These are phyloP conservation scores for Monilinia vaccinii-corymbosi DNA, from an alignment of 2,329 filamentous ascomycete species.

Conservation along the genomic window DNA sequence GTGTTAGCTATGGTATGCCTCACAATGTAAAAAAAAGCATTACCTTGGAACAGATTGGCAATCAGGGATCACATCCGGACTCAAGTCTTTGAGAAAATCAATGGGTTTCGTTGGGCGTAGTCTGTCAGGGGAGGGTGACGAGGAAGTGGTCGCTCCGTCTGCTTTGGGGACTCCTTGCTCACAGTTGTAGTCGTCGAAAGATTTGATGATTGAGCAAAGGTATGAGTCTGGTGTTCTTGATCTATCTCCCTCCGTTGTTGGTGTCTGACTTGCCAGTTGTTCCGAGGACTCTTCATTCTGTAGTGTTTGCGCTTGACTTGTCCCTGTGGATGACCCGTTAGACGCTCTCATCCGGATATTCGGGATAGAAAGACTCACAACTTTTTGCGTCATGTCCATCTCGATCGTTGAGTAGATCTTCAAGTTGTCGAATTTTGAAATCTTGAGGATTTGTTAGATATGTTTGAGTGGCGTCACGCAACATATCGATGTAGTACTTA, in stretches of 20 bases:
- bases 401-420: background rate
- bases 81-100: slow-evolving; percentile 12
- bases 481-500: background rate
- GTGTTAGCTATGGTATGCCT: background rate
- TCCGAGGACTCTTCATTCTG: background rate
- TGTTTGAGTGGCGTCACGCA: background rate
- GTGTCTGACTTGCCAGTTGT: background rate
- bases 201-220: slow-evolving; percentile 3
- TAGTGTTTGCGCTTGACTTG: slow-evolving; percentile 5
- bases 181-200: background rate
- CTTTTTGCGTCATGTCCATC: background rate
- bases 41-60: background rate
- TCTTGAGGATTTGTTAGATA: background rate
- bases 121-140: slow-evolving; percentile 11
- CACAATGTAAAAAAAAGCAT: background rate
- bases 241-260: background rate
- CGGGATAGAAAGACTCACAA: background rate
- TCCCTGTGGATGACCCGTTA: background rate
- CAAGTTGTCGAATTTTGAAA: background rate
- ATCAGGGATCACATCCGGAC: background rate
- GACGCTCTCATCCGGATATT: background rate
- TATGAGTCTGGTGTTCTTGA: slow-evolving; percentile 6
- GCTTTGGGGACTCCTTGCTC: background rate
- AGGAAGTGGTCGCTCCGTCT: background rate
- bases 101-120: slow-evolving; percentile 8